These are phyloP conservation scores for Xerocomus amazonicus DNA, from an alignment of 1,284 basidiomycete genomes.

Conservation along the genomic window DNA sequence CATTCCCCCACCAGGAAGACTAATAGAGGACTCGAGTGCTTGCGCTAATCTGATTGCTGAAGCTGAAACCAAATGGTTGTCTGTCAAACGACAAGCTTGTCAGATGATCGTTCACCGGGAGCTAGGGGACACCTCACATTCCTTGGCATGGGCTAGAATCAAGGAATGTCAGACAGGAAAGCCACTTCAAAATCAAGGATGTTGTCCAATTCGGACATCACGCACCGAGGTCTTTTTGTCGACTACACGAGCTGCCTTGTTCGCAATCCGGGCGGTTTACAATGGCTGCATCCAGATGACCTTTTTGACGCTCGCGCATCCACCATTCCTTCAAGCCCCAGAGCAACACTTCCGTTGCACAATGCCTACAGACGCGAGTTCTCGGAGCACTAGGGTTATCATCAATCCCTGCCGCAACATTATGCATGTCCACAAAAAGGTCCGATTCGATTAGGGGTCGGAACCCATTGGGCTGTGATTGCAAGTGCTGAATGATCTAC, in stretches of 20 bases:
- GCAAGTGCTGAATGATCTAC: constrained; percentile 60
- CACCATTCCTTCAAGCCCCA: constrained; percentile 78
- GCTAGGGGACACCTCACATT: constrained; percentile 48
- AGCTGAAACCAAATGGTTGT: constrained; percentile 46
- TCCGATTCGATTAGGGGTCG: constrained; percentile 62
- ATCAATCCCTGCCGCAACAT: constrained; percentile 49
- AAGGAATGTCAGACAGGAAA: constrained; percentile 6
- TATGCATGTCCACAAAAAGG: constrained; percentile 63
- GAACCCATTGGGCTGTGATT: constrained; percentile 59
- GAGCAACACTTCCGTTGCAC: constrained; percentile 67
- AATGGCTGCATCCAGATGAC: constrained; percentile 51
- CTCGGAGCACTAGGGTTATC: constrained; percentile 54
- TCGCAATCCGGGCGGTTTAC: constrained; percentile 60
- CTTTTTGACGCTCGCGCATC: constrained; percentile 68
- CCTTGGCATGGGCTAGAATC: constrained; percentile 58
- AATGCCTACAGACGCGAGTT: constrained; percentile 59
- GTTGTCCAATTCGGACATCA: constrained; percentile 7
- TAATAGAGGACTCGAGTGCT: background rate
- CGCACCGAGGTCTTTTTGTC: constrained; percentile 64
- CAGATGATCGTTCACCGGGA: background rate
- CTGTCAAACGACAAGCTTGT: constrained; percentile 28
- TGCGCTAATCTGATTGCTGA: constrained; percentile 6
- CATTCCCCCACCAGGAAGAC: constrained; percentile 1
- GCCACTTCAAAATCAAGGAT: background rate
- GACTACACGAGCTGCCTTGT: constrained; percentile 50